phyloP scores from a whole-genome alignment of 164 flowering plant species.

The Vitis riparia region DNA sequence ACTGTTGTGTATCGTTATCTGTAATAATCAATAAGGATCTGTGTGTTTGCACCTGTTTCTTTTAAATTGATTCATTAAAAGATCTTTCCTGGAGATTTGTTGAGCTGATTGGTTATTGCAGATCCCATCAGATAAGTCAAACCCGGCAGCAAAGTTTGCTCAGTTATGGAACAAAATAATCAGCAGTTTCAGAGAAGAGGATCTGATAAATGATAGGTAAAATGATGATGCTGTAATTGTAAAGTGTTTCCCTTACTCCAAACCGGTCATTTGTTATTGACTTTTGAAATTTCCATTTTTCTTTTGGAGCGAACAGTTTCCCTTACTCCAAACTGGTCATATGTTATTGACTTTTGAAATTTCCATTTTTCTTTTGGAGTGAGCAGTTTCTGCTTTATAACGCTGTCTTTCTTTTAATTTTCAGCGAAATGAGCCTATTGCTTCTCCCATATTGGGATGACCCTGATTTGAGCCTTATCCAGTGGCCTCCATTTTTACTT shows the following conservation, averaged over 20 bases:
- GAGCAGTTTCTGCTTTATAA: background rate
- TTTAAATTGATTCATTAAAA: background rate
- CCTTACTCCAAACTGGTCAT: no score
- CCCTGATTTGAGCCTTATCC: slow-evolving; percentile 62
- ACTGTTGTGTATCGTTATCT: background rate
- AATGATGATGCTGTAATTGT: background rate
- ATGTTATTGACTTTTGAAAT: no score
- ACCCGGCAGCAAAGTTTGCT: slow-evolving; percentile 77
- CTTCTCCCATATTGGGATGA: slow-evolving; percentile 96
- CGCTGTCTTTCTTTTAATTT: slow-evolving; percentile 6
- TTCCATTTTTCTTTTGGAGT: no score
- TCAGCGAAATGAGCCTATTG: slow-evolving; percentile 86
- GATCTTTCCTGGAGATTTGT: background rate
- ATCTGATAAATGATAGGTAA: slow-evolving; percentile 76
- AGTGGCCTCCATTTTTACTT: slow-evolving; percentile 94
- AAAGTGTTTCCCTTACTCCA: background rate
- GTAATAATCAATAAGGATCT: background rate
- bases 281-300: no score
- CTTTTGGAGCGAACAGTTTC: no score
- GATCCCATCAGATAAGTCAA: slow-evolving; percentile 48
- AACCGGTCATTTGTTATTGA: no score
- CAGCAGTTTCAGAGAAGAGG: slow-evolving; percentile 84
- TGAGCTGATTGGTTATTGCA: slow-evolving; percentile 13
- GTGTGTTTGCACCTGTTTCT: no score
- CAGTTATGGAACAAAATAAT: slow-evolving; percentile 89